These are phyloP conservation scores for Raphanus raphanistrum DNA, from an alignment of 345 rosid species.

Conservation along the genomic window DNA sequence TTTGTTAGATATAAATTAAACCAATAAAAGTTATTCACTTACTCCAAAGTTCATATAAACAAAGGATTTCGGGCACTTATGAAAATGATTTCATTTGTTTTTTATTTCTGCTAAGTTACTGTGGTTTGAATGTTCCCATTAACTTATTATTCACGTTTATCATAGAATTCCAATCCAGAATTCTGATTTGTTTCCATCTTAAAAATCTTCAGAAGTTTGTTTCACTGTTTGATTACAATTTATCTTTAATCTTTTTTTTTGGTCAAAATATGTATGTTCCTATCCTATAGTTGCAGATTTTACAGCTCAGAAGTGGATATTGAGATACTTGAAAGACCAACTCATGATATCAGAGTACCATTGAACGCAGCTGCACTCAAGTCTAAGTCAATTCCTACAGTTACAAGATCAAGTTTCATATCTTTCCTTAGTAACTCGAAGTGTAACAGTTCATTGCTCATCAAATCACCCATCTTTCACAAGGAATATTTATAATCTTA, in stretches of 20 bases:
- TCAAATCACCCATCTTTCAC: slow-evolving; percentile 46
- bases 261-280: not conserved
- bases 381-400: slow-evolving; percentile 54
- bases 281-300: not conserved
- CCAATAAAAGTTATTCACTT: not conserved
- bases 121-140: no score
- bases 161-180: no score
- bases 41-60: not conserved
- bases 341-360: slow-evolving; percentile 39
- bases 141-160: no score
- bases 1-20: slow-evolving; percentile 6
- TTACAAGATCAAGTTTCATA: slow-evolving; percentile 64
- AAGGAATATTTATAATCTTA: no score
- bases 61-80: not conserved
- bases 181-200: no score
- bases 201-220: no score
- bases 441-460: slow-evolving; percentile 41
- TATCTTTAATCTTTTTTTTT: no score
- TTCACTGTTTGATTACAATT: not conserved
- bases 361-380: slow-evolving; percentile 45
- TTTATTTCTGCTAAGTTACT: no score
- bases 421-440: slow-evolving; percentile 27
- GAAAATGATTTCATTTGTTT: not conserved
- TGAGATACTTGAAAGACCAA: slow-evolving; percentile 38
- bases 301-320: not conserved